These are phyloP conservation scores for Wallacemonas rigidus DNA, from an alignment of 208 protist genomes.

Conservation along the genomic window DNA sequence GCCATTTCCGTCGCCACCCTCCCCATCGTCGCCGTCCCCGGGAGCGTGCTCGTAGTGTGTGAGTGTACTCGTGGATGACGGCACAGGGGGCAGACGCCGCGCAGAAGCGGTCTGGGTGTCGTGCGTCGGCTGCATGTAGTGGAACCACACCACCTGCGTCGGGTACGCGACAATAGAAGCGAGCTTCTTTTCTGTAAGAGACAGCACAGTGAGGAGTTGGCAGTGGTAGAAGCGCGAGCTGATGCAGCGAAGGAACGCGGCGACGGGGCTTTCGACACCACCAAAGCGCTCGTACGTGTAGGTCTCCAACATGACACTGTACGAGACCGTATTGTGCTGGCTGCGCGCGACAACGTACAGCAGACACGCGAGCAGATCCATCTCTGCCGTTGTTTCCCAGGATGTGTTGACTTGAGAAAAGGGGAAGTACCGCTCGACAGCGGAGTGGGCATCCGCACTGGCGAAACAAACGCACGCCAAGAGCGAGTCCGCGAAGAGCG, in stretches of 20 bases:
- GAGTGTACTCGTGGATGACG: too few relatives aligned
- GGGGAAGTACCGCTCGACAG: constrained; percentile 51
- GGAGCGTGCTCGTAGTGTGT: too few relatives aligned
- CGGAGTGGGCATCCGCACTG: constrained; percentile 24
- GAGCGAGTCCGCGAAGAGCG: constrained; percentile 35
- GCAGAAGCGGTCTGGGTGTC: too few relatives aligned
- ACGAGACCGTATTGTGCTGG: constrained; percentile 27
- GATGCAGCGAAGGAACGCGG: constrained; percentile 50
- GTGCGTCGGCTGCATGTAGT: too few relatives aligned
- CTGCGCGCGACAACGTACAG: constrained; percentile 54
- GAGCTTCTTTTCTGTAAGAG: neutral
- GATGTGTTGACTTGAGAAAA: constrained; percentile 56
- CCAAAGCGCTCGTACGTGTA: constrained; percentile 75
- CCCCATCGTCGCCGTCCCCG: too few relatives aligned
- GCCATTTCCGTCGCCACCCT: too few relatives aligned
- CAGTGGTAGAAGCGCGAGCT: constrained; percentile 41
- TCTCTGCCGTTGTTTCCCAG: constrained; percentile 78
- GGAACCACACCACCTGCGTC: constrained; percentile 16
- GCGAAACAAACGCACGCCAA: constrained; percentile 38
- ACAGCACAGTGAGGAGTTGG: constrained; percentile 6
- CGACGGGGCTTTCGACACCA: constrained; percentile 27
- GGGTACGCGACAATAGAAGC: constrained; percentile 9
- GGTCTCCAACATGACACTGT: constrained; percentile 36
- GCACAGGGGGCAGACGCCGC: too few relatives aligned
- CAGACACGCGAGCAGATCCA: constrained; percentile 83